A percentile compares a stretch with the other conserved stretches of the same genome.
These are phyloP conservation scores for Saccharomyces hybrid DNA, from an alignment of 1,139 yeast genomes.

Conservation along the genomic window DNA sequence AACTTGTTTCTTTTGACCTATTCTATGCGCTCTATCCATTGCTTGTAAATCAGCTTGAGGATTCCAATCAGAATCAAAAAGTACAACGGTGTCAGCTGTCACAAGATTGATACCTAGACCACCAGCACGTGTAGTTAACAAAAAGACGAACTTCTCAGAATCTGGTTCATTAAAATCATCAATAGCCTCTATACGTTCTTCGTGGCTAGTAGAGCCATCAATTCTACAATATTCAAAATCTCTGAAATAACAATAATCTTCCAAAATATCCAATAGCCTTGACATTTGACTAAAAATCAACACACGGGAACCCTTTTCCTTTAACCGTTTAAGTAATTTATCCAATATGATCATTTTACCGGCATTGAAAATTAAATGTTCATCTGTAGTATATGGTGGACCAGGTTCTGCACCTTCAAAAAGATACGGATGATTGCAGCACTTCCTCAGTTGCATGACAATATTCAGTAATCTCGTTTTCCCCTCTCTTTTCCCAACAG, in stretches of 20 bases:
- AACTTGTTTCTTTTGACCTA: constrained; percentile 78
- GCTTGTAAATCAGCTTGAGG: constrained; percentile 86
- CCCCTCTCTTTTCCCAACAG: constrained; percentile 65
- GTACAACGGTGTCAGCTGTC: constrained; percentile 63
- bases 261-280: constrained; percentile 68
- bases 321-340: constrained; percentile 53
- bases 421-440: constrained; percentile 76
- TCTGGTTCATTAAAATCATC: constrained; percentile 70
- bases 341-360: constrained; percentile 69
- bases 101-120: constrained; percentile 80
- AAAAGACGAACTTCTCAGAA: constrained; percentile 59
- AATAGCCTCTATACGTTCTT: constrained; percentile 65
- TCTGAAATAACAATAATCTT: constrained; percentile 67
- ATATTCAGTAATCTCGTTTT: constrained; percentile 68
- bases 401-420: constrained; percentile 88
- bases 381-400: constrained; percentile 78
- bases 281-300: constrained; percentile 78
- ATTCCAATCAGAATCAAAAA: constrained; percentile 79
- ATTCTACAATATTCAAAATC: constrained; percentile 65
- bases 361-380: constrained; percentile 65
- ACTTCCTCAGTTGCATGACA: constrained; percentile 76
- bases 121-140: constrained; percentile 77
- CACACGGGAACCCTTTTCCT: constrained; percentile 65
- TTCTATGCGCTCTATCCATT: constrained; percentile 84
- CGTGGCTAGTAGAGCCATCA: constrained; percentile 76